Evolutionary conservation across 2,329 filamentous ascomycete genomes (phyloP).

Genomic region (Scytalidium lignicola): DNA sequence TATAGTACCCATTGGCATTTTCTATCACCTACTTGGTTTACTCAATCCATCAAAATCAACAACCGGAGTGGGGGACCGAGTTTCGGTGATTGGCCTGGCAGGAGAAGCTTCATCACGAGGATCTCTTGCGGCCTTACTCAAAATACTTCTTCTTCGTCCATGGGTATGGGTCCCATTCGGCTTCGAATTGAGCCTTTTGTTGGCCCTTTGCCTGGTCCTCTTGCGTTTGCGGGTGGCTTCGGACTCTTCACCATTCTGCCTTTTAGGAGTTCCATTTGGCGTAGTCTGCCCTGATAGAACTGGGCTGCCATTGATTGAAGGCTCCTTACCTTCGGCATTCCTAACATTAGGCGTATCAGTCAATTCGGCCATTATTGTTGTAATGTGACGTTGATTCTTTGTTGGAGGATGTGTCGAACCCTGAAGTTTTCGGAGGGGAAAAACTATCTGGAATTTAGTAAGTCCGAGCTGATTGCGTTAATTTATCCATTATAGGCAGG

Average conservation of each 20-base stretch:
- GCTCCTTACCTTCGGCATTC: not conserved
- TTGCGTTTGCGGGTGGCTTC: slow-evolving; percentile 8
- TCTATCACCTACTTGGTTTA: slow-evolving; percentile 43
- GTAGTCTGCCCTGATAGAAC: not conserved
- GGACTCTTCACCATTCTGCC: slow-evolving; percentile 10
- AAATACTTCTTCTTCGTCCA: slow-evolving; percentile 44
- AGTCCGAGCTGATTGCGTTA: not conserved
- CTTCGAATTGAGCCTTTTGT: slow-evolving; percentile 14
- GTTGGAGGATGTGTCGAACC: not conserved
- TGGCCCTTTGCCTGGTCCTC: slow-evolving; percentile 21
- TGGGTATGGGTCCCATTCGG: slow-evolving; percentile 15
- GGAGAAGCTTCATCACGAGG: slow-evolving; percentile 44
- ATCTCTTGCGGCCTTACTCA: slow-evolving; percentile 58
- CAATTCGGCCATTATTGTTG: not conserved
- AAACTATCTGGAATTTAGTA: not conserved
- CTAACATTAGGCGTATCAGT: not conserved
- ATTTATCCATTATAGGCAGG: not conserved
- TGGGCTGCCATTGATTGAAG: not conserved
- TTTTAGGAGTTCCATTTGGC: slow-evolving; percentile 12
- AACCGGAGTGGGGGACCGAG: slow-evolving; percentile 48
- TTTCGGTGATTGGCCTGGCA: slow-evolving; percentile 20
- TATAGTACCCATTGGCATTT: not conserved
- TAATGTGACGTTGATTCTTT: not conserved
- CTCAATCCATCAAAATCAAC: slow-evolving; percentile 60
- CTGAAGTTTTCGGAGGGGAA: not conserved